A percentile compares a stretch with the other conserved stretches of the same genome.
Conservation (phyloP, 2,329 filamentous ascomycete genomes). For the Penicillium freii region DNA sequence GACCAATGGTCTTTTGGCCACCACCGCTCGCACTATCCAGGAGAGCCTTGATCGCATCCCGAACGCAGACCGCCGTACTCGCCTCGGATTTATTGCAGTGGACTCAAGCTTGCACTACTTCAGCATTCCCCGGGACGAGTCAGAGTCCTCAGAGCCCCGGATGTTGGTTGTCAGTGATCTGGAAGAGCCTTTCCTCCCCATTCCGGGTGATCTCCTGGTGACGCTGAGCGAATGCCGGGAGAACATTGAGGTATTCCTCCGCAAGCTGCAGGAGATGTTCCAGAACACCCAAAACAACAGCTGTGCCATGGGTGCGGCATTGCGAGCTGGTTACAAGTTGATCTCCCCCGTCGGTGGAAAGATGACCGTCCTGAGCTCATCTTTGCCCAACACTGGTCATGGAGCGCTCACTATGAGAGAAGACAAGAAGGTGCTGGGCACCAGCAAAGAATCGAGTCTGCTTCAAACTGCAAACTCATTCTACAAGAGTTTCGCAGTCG, state of each 20-base stretch:
- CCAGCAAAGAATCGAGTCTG: conserved; percentile 82
- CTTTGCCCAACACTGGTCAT: conserved; percentile 82
- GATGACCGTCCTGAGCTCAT: conserved; percentile 85
- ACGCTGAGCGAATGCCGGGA: conserved; percentile 83
- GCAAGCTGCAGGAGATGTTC: conserved; percentile 94
- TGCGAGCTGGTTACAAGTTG: conserved; percentile 90
- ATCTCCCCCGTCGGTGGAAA: conserved; percentile 94
- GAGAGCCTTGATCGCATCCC: conserved; percentile 96
- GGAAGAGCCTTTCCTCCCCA: conserved; percentile 93
- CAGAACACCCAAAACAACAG: conserved; percentile 84
- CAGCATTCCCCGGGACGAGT: conserved; percentile 82
- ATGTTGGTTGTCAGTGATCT: conserved; percentile 95
- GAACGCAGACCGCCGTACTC: conserved; percentile 90
- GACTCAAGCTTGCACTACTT: conserved; percentile 97
- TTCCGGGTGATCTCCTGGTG: conserved; percentile 86
- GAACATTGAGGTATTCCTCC: conserved; percentile 87
- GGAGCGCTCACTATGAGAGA: conserved; percentile 91
- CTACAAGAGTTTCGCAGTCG: conserved; percentile 98
- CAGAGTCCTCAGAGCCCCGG: conserved; percentile 77
- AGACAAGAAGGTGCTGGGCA: conserved; percentile 93
- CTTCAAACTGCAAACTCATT: conserved; percentile 93
- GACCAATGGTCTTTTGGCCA: conserved; percentile 85
- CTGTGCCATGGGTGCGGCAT: conserved; percentile 92
- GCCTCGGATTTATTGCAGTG: conserved; percentile 91
- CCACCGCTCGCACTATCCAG: conserved; percentile 85